These are phyloP conservation scores for Fusarium goolgardi DNA, from an alignment of 2,329 filamentous ascomycete species.

Conservation along the genomic window DNA sequence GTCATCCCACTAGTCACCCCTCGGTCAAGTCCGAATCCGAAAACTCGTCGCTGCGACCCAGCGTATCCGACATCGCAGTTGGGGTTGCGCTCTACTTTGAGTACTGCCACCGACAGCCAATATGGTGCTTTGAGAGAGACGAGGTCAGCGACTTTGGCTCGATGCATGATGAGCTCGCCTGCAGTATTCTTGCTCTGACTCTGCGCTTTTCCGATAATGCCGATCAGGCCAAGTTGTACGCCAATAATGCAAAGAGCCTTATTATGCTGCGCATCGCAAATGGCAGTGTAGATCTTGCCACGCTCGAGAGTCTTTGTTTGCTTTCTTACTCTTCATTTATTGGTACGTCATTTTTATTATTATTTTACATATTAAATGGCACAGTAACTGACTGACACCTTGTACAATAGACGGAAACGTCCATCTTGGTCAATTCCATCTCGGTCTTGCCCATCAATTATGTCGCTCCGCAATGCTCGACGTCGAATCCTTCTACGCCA, in stretches of 20 bases:
- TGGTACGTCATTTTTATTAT: too few relatives aligned
- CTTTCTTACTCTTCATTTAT: conserved; percentile 63
- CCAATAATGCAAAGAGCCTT: conserved; percentile 55
- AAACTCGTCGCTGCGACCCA: conserved; percentile 46
- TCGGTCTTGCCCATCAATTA: conserved; percentile 62
- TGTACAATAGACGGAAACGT: conserved; percentile 57
- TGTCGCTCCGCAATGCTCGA: conserved; percentile 64
- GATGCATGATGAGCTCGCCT: conserved; percentile 56
- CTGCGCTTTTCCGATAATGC: conserved; percentile 54
- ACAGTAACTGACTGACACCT: too few relatives aligned
- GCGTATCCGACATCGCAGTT: conserved; percentile 49
- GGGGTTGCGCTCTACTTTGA: conserved; percentile 57
- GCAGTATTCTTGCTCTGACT: conserved; percentile 56
- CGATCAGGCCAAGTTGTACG: conserved; percentile 51
- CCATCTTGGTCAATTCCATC: conserved; percentile 62
- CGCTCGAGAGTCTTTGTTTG: conserved; percentile 63
- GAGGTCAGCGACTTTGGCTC: conserved; percentile 52
- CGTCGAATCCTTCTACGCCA: conserved; percentile 53
- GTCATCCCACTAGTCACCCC: conserved; percentile 40
- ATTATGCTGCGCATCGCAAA: conserved; percentile 64
- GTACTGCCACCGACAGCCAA: conserved; percentile 58
- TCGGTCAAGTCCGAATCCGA: conserved; percentile 48
- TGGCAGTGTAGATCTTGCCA: conserved; percentile 61
- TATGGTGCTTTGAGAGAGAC: conserved; percentile 60
- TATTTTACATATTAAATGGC: too few relatives aligned